A percentile compares a stretch with the other conserved stretches of the same genome.
phyloP scores from a whole-genome alignment of 495 filamentous ascomycete genomes.

The Tuber aestivum region DNA sequence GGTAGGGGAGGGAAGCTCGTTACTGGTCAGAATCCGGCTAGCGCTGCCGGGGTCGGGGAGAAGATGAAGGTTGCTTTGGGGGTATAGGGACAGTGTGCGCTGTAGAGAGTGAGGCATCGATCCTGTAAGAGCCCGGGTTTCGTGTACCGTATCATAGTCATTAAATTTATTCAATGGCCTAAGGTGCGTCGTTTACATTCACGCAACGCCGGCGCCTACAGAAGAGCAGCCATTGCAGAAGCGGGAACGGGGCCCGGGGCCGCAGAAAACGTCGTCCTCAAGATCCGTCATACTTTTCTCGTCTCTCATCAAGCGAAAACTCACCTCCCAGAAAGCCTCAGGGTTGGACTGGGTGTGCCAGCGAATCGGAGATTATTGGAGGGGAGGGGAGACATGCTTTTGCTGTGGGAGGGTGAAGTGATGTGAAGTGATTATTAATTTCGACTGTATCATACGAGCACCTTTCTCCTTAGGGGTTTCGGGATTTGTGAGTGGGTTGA shows the following conservation, averaged over 20 bases:
- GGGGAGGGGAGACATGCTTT: too few relatives aligned
- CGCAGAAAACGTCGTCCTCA: not conserved
- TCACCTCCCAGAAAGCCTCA: not conserved
- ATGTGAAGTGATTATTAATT: too few relatives aligned
- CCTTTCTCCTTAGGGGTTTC: too few relatives aligned
- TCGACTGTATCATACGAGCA: too few relatives aligned
- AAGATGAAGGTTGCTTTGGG: constrained; percentile 28
- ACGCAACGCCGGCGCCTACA: not conserved
- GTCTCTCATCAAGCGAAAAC: not conserved
- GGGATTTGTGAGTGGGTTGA: too few relatives aligned
- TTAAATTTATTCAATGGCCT: not conserved
- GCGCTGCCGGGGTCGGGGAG: constrained; percentile 56
- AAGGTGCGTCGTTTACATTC: not conserved
- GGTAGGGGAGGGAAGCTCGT: constrained; percentile 56
- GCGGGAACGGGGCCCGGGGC: too few relatives aligned
- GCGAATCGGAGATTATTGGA: too few relatives aligned
- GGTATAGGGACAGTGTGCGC: constrained; percentile 5
- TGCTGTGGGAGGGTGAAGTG: too few relatives aligned
- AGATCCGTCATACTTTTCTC: not conserved
- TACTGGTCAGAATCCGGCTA: constrained; percentile 70
- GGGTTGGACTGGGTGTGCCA: too few relatives aligned
- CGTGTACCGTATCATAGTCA: not conserved
- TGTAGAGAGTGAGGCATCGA: not conserved
- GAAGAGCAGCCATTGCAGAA: not conserved
- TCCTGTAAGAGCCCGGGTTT: not conserved